Evolutionary conservation across 192 early-diverging fungal species (phyloP), one percentile per base, ranked within the genome.

Genomic region (Phycomyces nitens): DNA sequence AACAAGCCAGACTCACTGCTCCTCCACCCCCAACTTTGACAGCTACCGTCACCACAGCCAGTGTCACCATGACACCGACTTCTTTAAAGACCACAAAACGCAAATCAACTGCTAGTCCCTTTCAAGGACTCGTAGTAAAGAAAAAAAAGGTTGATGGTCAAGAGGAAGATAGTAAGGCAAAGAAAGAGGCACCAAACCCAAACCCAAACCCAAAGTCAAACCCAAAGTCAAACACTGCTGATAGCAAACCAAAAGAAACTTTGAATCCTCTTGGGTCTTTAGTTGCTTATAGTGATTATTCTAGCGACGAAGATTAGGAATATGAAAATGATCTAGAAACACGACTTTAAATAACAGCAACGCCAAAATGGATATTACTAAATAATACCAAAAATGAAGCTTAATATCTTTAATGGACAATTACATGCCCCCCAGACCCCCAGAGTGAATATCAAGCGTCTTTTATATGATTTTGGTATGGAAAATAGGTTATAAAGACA

Each of bases 211-310:
- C 26, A 34, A 20, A 29, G 15, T 20, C 58, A 22, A 23, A 38
- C 12, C 10, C 29, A 60, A 47, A 41, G 0, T 3, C 29, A 60
- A 47, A 41, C 0, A 16, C 39, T 16, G 41, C 41, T 60, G 58
- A 47, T 18, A 60, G 24, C 22, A 47, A 41, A 3, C 23, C 39
- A 29, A 43, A 38, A 29, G 24, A 39, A 43, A 8, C 24, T 5
- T 29, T 41, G 15, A 44, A 41, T 20, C 27, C 60, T 24, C 27
- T 62, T 49, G 43, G 26, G 5, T 68, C 58, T 41, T n/a, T 68
- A 7, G 58, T 53, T 12, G 52, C 66, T 27, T 68, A 68, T 56
- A 52, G 66, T 42, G 66, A 60, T 24, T 57, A 68, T 44, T 59
- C 56, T 20, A 60, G 58, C 29, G 60, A 51, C 16, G 58, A 68